Evolutionary conservation across 2,329 filamentous ascomycete species (phyloP), one percentile per base, ranked within the genome.

Genomic region (Aspergillus floridensis): DNA sequence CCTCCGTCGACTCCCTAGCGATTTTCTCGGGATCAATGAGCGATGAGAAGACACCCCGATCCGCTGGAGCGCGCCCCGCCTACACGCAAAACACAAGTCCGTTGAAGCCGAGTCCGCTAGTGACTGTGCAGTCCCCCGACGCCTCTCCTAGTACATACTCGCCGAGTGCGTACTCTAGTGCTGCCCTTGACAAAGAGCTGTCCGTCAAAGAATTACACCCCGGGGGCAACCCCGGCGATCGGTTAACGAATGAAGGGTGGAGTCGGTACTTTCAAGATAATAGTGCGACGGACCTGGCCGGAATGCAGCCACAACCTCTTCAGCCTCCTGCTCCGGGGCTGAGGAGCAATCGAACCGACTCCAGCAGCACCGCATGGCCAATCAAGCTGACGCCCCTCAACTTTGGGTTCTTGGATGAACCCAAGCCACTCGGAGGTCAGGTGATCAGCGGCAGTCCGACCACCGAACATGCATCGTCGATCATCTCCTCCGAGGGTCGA

Each of bases 181-280:
- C 63, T 16, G 55, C 59, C 22, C n/a, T 61, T 4, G 68, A 68
- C 21, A 69, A 64, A 49, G 65, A 65, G 5, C 59, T 59, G 32
- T 63, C 66, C n/a, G 58, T 56, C n/a, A 59, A 63, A 22, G 60
- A 60, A 12, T 56, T 59, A 24, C 29, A 60, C 12, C 59, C 62
- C 31, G 63, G 55, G 8, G 62, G 64, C 54, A 63, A 65, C 32
- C 61, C 73, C 16, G 73, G 73, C 4, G 74, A 80, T 58, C 74
- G 78, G 44, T 73, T 71, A 35, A 80, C 79, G 1, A 75, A 81
- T 50, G 79, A 79, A 64, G 79, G 79, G 48, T 82, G 80, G 80
- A 73, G 76, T 60, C 78, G 76, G 56, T 82, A 82, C 66, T 82
- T 81, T 66, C 71, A 78, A 53, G 71, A 76, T 50, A 73, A 76